Conservation (phyloP, 1,284 basidiomycete genomes). For the Tylopilus orsonianus region DNA sequence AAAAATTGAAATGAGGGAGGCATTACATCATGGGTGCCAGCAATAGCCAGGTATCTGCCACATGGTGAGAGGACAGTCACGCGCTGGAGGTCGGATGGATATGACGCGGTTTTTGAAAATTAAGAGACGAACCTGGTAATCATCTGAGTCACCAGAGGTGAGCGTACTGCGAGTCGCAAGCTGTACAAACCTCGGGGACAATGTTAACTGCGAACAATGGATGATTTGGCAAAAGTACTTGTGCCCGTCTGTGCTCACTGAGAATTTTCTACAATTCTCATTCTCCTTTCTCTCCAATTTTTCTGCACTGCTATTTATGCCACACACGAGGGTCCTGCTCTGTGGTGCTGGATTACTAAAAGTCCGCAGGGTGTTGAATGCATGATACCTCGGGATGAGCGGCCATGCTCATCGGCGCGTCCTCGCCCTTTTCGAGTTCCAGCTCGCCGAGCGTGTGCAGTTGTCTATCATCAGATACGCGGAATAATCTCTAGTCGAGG, state of each 20-base stretch:
- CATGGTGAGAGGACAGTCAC: slow-evolving; percentile 73
- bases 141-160: slow-evolving; percentile 56
- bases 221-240: slow-evolving; percentile 13
- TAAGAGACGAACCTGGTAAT: slow-evolving; percentile 69
- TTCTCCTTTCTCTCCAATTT: slow-evolving; percentile 67
- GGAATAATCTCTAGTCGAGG: slow-evolving; percentile 64
- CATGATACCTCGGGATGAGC: slow-evolving; percentile 57
- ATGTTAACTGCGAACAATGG: slow-evolving; percentile 11
- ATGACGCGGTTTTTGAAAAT: background rate
- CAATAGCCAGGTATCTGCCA: slow-evolving; percentile 57
- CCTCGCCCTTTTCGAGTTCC: slow-evolving; percentile 77
- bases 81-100: slow-evolving; percentile 52
- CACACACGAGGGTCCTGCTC: slow-evolving; percentile 67
- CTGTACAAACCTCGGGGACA: slow-evolving; percentile 48
- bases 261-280: slow-evolving; percentile 79
- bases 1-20: background rate
- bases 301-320: slow-evolving; percentile 77
- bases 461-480: slow-evolving; percentile 56
- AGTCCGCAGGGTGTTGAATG: background rate
- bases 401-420: slow-evolving; percentile 93
- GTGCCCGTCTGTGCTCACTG: slow-evolving; percentile 49
- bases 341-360: slow-evolving; percentile 28
- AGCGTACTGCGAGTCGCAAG: slow-evolving; percentile 64
- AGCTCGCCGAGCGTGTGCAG: slow-evolving; percentile 68
- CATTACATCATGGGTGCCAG: slow-evolving; percentile 62